These are phyloP conservation scores for Geotrichum phurueaensis DNA, from an alignment of 1,139 yeast species.

Conservation along the genomic window DNA sequence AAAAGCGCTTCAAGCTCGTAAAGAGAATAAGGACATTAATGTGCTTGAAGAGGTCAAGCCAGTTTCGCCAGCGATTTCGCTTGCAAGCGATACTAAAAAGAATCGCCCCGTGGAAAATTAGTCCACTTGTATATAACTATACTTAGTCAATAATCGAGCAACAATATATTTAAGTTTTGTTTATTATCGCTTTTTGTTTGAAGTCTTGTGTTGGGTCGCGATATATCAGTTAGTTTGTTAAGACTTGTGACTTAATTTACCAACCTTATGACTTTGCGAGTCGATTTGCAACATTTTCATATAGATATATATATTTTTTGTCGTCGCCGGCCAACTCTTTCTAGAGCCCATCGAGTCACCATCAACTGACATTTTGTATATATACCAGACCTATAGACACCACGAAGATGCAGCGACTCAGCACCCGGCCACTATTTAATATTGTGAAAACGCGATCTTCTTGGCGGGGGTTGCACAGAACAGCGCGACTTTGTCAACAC, in stretches of 20 bases:
- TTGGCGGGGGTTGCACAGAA: not conserved
- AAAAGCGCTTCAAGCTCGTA: constrained; percentile 18
- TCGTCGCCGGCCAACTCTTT: not conserved
- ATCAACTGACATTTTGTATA: not conserved
- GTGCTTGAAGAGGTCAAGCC: not conserved
- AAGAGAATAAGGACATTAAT: not conserved
- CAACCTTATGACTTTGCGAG: not conserved
- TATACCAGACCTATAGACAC: not conserved
- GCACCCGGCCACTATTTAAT: not conserved
- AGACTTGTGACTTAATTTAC: not conserved
- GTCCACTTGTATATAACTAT: not conserved
- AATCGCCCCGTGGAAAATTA: not conserved
- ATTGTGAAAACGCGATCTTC: not conserved
- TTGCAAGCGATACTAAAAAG: not conserved
- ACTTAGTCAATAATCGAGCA: not conserved
- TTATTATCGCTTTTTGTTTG: not conserved
- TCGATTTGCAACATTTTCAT: not conserved
- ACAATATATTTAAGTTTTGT: too few species aligned
- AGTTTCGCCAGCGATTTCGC: not conserved
- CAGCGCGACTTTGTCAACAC: not conserved
- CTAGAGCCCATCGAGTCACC: not conserved
- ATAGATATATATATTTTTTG: not conserved
- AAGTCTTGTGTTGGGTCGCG: not conserved
- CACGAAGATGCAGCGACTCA: not conserved
- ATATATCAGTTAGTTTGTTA: not conserved